Percentiles rank a stretch among this genome's conserved stretches.
These are phyloP conservation scores for Microsporum ferrugineum DNA, from an alignment of 2,329 filamentous ascomycete genomes.

Conservation along the genomic window DNA sequence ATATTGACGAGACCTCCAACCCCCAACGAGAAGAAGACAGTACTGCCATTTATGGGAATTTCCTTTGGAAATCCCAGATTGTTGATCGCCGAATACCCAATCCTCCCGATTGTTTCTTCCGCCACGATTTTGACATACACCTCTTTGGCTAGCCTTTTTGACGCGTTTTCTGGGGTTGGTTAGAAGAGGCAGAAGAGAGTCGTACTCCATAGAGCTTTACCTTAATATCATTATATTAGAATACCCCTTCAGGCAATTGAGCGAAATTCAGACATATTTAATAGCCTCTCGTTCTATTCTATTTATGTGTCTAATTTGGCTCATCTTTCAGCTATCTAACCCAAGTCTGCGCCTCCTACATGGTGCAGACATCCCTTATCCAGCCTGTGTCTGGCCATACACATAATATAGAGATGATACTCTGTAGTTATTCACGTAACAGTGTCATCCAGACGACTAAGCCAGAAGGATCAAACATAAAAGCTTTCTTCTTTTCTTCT, in stretches of 20 bases:
- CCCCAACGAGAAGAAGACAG: neutral
- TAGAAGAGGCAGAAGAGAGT: neutral
- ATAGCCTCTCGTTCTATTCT: neutral
- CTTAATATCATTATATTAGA: neutral
- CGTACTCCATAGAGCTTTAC: neutral
- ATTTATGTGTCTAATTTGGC: no score
- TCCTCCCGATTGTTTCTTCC: conserved; percentile 18
- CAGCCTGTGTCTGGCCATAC: no score
- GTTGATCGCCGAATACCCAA: conserved; percentile 14
- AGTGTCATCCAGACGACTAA: no score
- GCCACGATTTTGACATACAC: conserved; percentile 15
- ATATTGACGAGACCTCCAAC: neutral
- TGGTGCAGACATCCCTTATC: no score
- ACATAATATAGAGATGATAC: no score
- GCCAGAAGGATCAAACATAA: no score
- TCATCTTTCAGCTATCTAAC: no score
- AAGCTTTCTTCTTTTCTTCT: no score
- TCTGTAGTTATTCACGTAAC: no score
- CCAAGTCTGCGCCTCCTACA: no score
- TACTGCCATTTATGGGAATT: neutral
- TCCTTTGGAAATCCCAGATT: conserved; percentile 3
- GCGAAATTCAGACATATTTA: neutral
- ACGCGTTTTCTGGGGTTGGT: neutral
- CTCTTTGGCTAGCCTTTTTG: neutral
- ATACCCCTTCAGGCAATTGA: neutral